Base-by-base conservation (phyloP, 768 basidiomycete species). In the Suillus hirtellus region DNA sequence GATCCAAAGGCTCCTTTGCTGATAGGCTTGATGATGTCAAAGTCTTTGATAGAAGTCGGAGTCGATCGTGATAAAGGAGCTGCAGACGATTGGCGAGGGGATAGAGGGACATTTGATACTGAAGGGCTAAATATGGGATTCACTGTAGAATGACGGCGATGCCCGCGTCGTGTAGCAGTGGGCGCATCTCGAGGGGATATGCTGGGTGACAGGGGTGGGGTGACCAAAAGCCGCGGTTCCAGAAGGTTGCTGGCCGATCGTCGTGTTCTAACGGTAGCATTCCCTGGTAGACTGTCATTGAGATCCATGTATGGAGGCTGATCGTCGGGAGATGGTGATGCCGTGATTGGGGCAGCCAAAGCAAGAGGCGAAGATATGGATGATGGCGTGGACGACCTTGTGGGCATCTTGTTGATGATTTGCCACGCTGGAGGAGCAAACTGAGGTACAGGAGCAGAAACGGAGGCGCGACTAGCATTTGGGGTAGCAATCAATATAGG, bases 21-120 rank as follows among this genome's bases (percentile, higher is more conserved):
- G 74, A 99, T 99, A 3, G 97, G 97, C 76, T 99, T 99, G 82
- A 99, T 96, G 72, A 99, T 89, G 71, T 99, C 96, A 70, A 99
- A 99, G 75, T 99, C 97, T 76, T 95, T 98, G 78, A 99, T 98
- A 6, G 96, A 96, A 4, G 96, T 90, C 1, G 93, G 87, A 12
- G 87, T 88, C 19, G 92, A 86, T 31, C 94, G 85, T 38, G 93
- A 84, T 44, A 92, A 76, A 1, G 95, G 92, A 1, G 88, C 89
- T 8, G 84, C 81, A 5, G 95, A 87, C 9, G 92, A 82, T 63
- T 96, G 86, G 31, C 96, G 86, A 38, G 97, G 97, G 19, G 97
- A 99, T 1, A 96, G 78, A 1, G 94, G 93, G 68, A 76, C 73
- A 46, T 68, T 77, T 17, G 69, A 76, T 46, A 74, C 69, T 27